phyloP scores from a whole-genome alignment of 345 rosid species.

The Euphorbia pulcherrima region DNA sequence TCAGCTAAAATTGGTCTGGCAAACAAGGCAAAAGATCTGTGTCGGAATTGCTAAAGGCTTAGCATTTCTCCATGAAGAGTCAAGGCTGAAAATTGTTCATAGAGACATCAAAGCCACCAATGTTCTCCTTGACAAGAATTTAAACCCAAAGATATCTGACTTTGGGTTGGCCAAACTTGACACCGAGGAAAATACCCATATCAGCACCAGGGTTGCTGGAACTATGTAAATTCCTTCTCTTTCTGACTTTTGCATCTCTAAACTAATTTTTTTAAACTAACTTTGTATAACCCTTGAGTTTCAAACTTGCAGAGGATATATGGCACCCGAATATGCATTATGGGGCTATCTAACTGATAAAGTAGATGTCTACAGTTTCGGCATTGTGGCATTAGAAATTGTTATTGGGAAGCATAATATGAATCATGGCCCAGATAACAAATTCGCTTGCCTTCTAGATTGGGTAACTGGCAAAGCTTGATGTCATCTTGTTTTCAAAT shows the following conservation, averaged over 20 bases:
- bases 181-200: slow-evolving; percentile 8
- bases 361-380: slow-evolving; percentile 29
- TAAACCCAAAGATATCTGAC: slow-evolving; percentile 18
- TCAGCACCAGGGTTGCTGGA: slow-evolving; percentile 25
- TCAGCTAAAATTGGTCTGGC: slow-evolving; percentile 6
- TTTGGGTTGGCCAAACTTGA: slow-evolving; percentile 23
- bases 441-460: slow-evolving; percentile 21
- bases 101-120: slow-evolving; percentile 21
- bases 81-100: slow-evolving; percentile 14
- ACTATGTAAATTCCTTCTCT: slow-evolving; percentile 5
- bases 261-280: too few species aligned
- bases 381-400: slow-evolving; percentile 23
- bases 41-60: slow-evolving; percentile 24
- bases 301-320: slow-evolving; percentile 22
- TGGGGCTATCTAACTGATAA: slow-evolving; percentile 27
- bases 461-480: slow-evolving; percentile 13
- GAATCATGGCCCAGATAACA: slow-evolving; percentile 3
- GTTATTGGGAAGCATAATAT: slow-evolving; percentile 19
- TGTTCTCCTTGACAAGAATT: slow-evolving; percentile 17
- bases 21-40: slow-evolving; percentile 14
- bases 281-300: too few species aligned
- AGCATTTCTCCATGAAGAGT: slow-evolving; percentile 16
- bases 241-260: background rate
- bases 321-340: slow-evolving; percentile 30
- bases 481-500: too few species aligned